A percentile compares a stretch with the other conserved stretches of the same genome.
These are phyloP conservation scores for Penicillium nordicum DNA, from an alignment of 2,329 filamentous ascomycete species.

Conservation along the genomic window DNA sequence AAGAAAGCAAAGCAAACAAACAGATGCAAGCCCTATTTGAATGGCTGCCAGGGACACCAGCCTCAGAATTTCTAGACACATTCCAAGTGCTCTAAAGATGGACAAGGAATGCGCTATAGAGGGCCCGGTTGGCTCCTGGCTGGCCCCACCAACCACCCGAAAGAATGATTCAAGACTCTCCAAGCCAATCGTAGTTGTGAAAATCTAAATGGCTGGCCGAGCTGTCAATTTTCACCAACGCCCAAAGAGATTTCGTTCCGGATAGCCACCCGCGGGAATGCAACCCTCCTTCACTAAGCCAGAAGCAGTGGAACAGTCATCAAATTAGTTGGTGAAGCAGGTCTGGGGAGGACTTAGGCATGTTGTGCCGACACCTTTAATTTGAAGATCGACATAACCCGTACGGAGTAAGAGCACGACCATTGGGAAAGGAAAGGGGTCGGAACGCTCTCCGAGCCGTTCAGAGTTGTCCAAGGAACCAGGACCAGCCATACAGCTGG, in stretches of 20 bases:
- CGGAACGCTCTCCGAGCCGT: slow-evolving; percentile 15
- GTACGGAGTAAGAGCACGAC: not conserved
- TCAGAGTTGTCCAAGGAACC: slow-evolving; percentile 8
- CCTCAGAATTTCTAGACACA: slow-evolving; percentile 36
- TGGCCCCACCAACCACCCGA: slow-evolving; percentile 20
- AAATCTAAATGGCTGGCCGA: slow-evolving; percentile 23
- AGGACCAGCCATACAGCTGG: not conserved
- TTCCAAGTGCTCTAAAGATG: slow-evolving; percentile 35
- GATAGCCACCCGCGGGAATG: slow-evolving; percentile 38
- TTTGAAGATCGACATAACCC: slow-evolving; percentile 5
- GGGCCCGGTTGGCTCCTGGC: slow-evolving; percentile 19
- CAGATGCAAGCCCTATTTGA: slow-evolving; percentile 40
- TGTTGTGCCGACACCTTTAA: slow-evolving; percentile 19
- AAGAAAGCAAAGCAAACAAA: slow-evolving; percentile 45
- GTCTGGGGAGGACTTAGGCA: slow-evolving; percentile 12
- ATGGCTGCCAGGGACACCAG: slow-evolving; percentile 31
- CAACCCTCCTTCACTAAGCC: slow-evolving; percentile 32
- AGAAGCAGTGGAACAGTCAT: slow-evolving; percentile 28
- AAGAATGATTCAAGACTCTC: slow-evolving; percentile 23
- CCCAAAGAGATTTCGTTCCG: slow-evolving; percentile 17
- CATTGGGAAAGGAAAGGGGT: slow-evolving; percentile 7
- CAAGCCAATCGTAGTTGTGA: slow-evolving; percentile 25
- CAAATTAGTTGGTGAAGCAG: slow-evolving; percentile 27
- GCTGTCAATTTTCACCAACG: slow-evolving; percentile 23
- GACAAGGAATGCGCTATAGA: slow-evolving; percentile 32